Evolutionary conservation across 2,329 filamentous ascomycete genomes (phyloP), one percentile per base, ranked within the genome.

Genomic region (Pseudocercospora cruenta): DNA sequence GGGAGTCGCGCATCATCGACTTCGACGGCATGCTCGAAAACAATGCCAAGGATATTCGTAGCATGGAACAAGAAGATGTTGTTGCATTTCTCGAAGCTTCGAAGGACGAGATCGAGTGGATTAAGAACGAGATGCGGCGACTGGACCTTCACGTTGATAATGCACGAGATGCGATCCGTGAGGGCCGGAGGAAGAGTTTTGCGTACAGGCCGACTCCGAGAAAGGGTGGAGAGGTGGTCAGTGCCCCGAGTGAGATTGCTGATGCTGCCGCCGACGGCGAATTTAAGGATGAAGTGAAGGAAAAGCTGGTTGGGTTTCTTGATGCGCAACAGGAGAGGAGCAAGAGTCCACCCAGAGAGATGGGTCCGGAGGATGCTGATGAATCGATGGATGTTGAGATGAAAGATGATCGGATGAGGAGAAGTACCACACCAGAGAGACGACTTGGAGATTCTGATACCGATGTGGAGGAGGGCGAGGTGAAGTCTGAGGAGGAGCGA

Each of bases 51-150:
- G 31, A 19, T 24, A 9, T 47, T 6, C 19, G 58, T n/a, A 19
- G 1, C 21, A 22, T 60, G 31, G 33, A 58, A 4, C 3, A 19
- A 58, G 12, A n/a, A 9, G 16, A 58, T 24, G 39, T 60, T 6
- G 19, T 54, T 5, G 36, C 26, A 16, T 55, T 64, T 22, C 63
- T 70, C 14, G 55, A 59, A 24, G 45, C 63, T 31, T 58, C 58
- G 26, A 60, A 57, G 33, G 65, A 64, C n/a, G 69, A 70, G 43
- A 65, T 70, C 39, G 45, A 59, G 10, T 70, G 67, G 66, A n/a
- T 66, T 14, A 49, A 28, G 16, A 58, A 69, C 31, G 69, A 70
- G 51, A 63, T 58, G 9, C 57, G 63, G 2, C 53, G 69, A 5
- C 53, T 70, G 26, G 65, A 69, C 19, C 14, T 64, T 12, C 69